Percentiles rank a stretch among this genome's conserved stretches.
Evolutionary conservation across 306 rosid species (phyloP).

Genomic region (Crotalaria pallida): DNA sequence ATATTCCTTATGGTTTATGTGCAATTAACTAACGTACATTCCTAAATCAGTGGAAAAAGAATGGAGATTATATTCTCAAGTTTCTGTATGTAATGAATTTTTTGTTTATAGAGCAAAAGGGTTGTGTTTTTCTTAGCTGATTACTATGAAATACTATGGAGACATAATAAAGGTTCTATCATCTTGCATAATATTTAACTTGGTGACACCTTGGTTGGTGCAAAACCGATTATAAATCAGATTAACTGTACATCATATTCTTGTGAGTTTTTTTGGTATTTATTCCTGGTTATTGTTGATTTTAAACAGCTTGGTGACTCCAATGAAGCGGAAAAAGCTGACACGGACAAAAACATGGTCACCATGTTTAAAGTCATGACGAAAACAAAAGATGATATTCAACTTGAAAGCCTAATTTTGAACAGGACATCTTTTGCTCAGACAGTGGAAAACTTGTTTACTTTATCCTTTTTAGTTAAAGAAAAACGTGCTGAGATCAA

Average conservation of each 20-base stretch:
- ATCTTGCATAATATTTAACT: not conserved
- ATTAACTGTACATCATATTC: not conserved
- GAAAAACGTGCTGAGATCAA: slow-evolving; percentile 75
- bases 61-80: not conserved
- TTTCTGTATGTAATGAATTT: not conserved
- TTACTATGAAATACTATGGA: not conserved
- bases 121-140: not conserved
- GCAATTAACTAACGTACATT: not conserved
- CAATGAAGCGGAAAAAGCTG: slow-evolving; percentile 43
- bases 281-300: not conserved
- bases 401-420: slow-evolving; percentile 54
- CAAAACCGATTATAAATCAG: not conserved
- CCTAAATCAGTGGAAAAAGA: not conserved
- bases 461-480: slow-evolving; percentile 75
- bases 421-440: slow-evolving; percentile 70
- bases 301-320: slow-evolving; percentile 50
- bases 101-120: not conserved
- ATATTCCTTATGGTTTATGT: not conserved
- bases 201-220: not conserved
- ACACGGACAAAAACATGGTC: slow-evolving; percentile 71
- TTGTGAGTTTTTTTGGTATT: not conserved
- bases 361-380: slow-evolving; percentile 59
- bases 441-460: slow-evolving; percentile 79
- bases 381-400: slow-evolving; percentile 34
- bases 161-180: not conserved